phyloP scores from a whole-genome alignment of 1,284 basidiomycete genomes.

The Fomitopsis schrenkii region DNA sequence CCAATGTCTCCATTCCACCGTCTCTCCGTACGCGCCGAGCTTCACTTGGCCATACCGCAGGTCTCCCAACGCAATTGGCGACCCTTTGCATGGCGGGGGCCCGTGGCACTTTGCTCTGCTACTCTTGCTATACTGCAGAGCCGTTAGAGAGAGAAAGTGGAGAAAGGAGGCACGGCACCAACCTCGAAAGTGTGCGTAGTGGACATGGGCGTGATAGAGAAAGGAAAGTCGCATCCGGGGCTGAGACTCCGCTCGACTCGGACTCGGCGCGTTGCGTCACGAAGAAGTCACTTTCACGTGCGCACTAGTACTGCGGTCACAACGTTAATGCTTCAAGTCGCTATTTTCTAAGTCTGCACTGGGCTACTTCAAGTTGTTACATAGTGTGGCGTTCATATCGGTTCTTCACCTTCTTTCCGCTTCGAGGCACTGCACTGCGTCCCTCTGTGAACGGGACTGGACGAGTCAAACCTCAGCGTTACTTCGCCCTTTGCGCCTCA shows the following conservation, averaged over 20 bases:
- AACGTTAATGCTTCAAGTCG: no score
- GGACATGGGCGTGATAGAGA: slow-evolving; percentile 11
- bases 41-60: slow-evolving; percentile 58
- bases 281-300: neutral
- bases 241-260: neutral
- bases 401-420: no score
- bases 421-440: no score
- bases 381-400: no score
- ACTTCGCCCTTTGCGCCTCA: no score
- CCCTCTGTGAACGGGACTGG: no score
- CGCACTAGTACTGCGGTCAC: neutral
- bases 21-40: slow-evolving; percentile 48
- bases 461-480: no score
- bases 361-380: no score
- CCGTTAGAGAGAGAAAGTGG: neutral
- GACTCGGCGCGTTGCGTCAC: slow-evolving; percentile 16
- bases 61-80: slow-evolving; percentile 46
- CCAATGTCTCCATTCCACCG: slow-evolving; percentile 74
- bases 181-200: slow-evolving; percentile 21
- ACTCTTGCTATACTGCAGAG: slow-evolving; percentile 65
- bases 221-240: neutral
- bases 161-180: neutral
- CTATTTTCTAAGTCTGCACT: no score
- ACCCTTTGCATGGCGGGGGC: slow-evolving; percentile 53
- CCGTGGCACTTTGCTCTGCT: slow-evolving; percentile 65